These are phyloP conservation scores for Yamadazyma aaseri DNA, from an alignment of 1,139 yeast species.

Conservation along the genomic window DNA sequence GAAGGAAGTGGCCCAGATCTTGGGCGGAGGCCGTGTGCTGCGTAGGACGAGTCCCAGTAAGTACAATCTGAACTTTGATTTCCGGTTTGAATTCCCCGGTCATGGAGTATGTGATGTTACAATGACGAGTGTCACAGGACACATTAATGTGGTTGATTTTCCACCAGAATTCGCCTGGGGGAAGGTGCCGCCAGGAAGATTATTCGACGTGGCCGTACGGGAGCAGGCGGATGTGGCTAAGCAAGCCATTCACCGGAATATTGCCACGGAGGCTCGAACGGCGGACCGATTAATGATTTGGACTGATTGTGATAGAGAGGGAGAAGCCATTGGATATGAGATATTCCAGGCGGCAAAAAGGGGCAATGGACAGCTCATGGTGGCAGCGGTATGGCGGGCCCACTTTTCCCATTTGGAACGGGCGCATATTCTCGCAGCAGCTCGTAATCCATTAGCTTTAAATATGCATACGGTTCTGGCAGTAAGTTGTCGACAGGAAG, in stretches of 20 bases:
- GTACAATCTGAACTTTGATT: conserved; percentile 79
- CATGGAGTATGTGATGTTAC: conserved; percentile 73
- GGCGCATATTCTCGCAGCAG: conserved; percentile 72
- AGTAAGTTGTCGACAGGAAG: conserved; percentile 79
- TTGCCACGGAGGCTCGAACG: conserved; percentile 59
- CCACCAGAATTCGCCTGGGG: conserved; percentile 69
- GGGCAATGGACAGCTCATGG: conserved; percentile 48
- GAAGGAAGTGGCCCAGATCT: conserved; percentile 71
- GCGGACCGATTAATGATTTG: conserved; percentile 79
- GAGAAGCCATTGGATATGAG: conserved; percentile 93
- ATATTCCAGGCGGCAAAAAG: conserved; percentile 64
- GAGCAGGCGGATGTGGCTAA: conserved; percentile 34
- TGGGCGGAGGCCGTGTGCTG: conserved; percentile 67
- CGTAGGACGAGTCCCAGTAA: conserved; percentile 53
- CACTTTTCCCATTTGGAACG: conserved; percentile 85
- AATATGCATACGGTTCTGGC: conserved; percentile 78
- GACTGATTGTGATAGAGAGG: conserved; percentile 99
- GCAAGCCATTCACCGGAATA: conserved; percentile 40
- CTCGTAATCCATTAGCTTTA: conserved; percentile 59
- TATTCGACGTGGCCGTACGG: conserved; percentile 66
- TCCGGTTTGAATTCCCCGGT: conserved; percentile 59
- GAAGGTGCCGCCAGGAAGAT: conserved; percentile 57
- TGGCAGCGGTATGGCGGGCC: conserved; percentile 64
- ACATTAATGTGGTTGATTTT: conserved; percentile 66
- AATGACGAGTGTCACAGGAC: conserved; percentile 92